Percentiles rank a stretch among this genome's conserved stretches.
Evolutionary conservation across 257 asterid species (phyloP).

Genomic region (Solanum chmielewskii): DNA sequence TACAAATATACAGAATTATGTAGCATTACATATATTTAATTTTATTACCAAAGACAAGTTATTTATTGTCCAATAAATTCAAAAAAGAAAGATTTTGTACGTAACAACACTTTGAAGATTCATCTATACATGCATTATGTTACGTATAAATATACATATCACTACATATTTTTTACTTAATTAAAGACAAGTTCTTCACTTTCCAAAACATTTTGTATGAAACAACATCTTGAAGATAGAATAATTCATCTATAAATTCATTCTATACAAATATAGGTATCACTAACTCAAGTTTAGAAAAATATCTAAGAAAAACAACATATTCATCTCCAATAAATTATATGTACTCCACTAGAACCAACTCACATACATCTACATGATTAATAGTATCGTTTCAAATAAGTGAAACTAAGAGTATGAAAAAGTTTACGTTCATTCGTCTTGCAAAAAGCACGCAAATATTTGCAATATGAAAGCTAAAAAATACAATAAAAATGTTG

Average conservation of each 20-base stretch:
- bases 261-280: not conserved
- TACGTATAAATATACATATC: not conserved
- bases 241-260: not conserved
- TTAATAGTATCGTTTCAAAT: not conserved
- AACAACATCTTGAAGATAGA: not conserved
- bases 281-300: not conserved
- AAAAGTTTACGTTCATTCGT: not conserved
- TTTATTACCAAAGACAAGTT: not conserved
- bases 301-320: not conserved
- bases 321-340: not conserved
- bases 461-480: not conserved
- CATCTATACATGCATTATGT: not conserved
- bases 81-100: not conserved
- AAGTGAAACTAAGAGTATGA: not conserved
- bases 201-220: not conserved
- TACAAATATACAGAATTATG: not conserved
- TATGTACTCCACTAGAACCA: not conserved
- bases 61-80: not conserved
- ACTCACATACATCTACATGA: not conserved
- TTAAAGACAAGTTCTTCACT: not conserved
- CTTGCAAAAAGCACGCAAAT: not conserved
- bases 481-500: not conserved
- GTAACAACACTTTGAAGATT: too few species aligned
- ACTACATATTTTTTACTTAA: not conserved
- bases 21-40: not conserved